These are phyloP conservation scores for Trichosporon asahii DNA, from an alignment of 1,284 basidiomycete genomes.

Conservation along the genomic window DNA sequence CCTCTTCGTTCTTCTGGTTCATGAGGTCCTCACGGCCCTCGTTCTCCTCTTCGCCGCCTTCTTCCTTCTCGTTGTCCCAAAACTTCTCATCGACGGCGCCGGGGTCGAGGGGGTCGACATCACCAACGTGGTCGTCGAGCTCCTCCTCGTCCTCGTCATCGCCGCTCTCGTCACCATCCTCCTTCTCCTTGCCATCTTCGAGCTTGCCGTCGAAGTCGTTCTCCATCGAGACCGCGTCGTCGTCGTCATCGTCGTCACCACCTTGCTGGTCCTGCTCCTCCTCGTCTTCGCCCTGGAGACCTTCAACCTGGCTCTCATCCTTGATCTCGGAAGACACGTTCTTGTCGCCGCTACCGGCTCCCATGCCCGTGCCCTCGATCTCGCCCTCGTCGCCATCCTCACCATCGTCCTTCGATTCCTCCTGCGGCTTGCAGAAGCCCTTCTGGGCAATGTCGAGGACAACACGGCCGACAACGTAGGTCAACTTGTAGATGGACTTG, in stretches of 20 bases:
- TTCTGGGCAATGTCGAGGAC: constrained; percentile 71
- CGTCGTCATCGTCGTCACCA: constrained; percentile 64
- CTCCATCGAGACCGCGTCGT: constrained; percentile 61
- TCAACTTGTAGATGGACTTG: constrained; percentile 79
- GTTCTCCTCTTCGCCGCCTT: constrained; percentile 49
- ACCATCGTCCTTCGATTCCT: constrained; percentile 56
- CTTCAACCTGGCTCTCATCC: constrained; percentile 95
- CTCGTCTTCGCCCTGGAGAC: constrained; percentile 71
- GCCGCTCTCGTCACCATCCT: constrained; percentile 59
- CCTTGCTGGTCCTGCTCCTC: constrained; percentile 57
- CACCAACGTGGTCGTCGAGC: constrained; percentile 78
- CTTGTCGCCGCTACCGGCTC: constrained; percentile 76
- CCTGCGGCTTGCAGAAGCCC: constrained; percentile 88
- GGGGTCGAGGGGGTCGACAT: constrained; percentile 83
- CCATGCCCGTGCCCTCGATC: constrained; percentile 74
- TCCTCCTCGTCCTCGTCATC: constrained; percentile 58
- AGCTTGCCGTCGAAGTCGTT: constrained; percentile 70
- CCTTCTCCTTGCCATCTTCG: constrained; percentile 67
- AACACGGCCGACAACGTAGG: constrained; percentile 71
- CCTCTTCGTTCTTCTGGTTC: constrained; percentile 48
- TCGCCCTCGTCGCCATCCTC: constrained; percentile 58
- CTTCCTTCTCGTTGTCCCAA: constrained; percentile 77
- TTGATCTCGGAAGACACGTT: constrained; percentile 90
- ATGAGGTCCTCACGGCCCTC: constrained; percentile 49
- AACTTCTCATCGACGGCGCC: constrained; percentile 91